These are phyloP conservation scores for Firmiana major DNA, from an alignment of 345 rosid species.

Conservation along the genomic window DNA sequence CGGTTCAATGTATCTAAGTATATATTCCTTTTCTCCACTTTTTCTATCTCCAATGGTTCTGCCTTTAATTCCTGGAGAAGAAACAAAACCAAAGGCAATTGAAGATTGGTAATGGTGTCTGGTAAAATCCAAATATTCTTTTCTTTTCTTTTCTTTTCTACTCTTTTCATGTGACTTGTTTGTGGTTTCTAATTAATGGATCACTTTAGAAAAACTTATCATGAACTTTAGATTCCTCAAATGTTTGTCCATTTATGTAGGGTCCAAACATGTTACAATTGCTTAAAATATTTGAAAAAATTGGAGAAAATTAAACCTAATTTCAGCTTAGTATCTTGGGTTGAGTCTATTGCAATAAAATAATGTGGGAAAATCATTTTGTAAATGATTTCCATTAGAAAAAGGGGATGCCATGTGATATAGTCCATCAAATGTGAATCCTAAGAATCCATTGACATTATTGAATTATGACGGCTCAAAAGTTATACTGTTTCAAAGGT, in stretches of 20 bases:
- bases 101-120: not conserved
- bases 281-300: not conserved
- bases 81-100: not conserved
- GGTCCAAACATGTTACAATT: not conserved
- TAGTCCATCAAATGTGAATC: not conserved
- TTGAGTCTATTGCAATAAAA: not conserved
- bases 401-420: not conserved
- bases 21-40: not conserved
- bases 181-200: not conserved
- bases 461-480: too few species aligned
- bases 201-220: not conserved
- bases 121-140: not conserved
- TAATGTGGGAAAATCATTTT: not conserved
- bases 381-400: not conserved
- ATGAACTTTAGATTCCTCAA: not conserved
- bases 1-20: not conserved
- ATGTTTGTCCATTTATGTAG: not conserved
- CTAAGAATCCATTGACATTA: not conserved
- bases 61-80: not conserved
- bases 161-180: not conserved
- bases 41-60: too few species aligned
- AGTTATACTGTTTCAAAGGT: not conserved
- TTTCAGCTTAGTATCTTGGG: not conserved
- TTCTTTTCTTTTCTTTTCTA: not conserved
- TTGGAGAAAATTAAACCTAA: not conserved